These are phyloP conservation scores for Aspergillus olivimuriae DNA, from an alignment of 495 filamentous ascomycete species.

Conservation along the genomic window DNA sequence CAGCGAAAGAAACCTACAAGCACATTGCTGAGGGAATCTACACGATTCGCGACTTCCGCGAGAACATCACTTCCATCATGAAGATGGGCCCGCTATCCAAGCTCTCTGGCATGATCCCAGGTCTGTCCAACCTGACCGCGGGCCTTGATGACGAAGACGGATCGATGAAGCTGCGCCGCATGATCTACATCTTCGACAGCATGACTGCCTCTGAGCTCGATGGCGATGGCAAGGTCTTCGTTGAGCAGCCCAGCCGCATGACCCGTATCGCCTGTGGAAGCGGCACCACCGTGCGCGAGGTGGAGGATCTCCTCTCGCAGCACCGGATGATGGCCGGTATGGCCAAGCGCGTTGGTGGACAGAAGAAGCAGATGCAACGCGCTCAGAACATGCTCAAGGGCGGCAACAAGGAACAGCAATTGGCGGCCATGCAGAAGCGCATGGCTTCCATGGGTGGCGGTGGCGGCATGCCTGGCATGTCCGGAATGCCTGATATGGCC, in stretches of 20 bases:
- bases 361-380: conserved; percentile 92
- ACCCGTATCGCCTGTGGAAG: conserved; percentile 84
- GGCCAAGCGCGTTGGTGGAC: conserved; percentile 97
- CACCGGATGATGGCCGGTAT: conserved; percentile 98
- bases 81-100: conserved; percentile 98
- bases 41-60: conserved; percentile 87
- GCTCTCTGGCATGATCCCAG: conserved; percentile 98
- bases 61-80: conserved; percentile 97
- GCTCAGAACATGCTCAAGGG: conserved; percentile 88
- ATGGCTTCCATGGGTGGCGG: conserved; percentile 81
- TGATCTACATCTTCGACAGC: conserved; percentile 98
- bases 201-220: conserved; percentile 97
- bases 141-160: conserved; percentile 97
- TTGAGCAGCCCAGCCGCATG: conserved; percentile 90
- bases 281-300: conserved; percentile 87
- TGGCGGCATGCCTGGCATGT: conserved; percentile 53
- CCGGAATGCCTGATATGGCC: conserved; percentile 72
- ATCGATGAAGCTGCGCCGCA: conserved; percentile 83
- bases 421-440: conserved; percentile 96
- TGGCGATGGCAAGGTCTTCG: conserved; percentile 87
- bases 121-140: conserved; percentile 83
- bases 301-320: conserved; percentile 95
- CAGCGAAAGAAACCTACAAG: conserved; percentile 96
- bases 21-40: conserved; percentile 96
- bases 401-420: conserved; percentile 80